A percentile compares a stretch with the other conserved stretches of the same genome.
Conservation (phyloP, 2,329 filamentous ascomycete genomes). For the Aspergillaceae sp. region DNA sequence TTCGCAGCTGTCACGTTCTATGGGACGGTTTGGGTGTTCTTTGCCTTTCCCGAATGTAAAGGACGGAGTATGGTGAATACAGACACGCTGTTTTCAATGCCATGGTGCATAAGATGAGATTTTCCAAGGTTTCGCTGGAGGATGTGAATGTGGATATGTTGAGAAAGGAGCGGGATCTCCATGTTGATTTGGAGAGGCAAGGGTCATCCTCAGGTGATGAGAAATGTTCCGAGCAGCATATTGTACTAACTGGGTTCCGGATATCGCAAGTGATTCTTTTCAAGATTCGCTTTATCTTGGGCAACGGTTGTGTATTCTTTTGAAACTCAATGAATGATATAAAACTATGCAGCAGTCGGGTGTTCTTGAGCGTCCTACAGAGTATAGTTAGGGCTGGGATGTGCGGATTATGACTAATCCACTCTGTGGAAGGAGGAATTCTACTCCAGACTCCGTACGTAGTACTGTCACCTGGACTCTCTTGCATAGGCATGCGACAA, state of each 20-base stretch:
- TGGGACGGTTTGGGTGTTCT: constrained; percentile 10
- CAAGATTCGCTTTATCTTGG: no score
- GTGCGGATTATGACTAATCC: no score
- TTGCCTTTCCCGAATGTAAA: constrained; percentile 13
- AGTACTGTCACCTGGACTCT: no score
- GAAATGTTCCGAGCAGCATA: background rate
- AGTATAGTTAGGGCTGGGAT: no score
- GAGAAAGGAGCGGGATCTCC: background rate
- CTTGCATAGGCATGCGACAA: no score
- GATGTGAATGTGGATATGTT: background rate
- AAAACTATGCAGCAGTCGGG: no score
- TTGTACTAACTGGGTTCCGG: background rate
- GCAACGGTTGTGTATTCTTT: no score
- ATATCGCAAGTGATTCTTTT: no score
- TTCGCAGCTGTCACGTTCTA: constrained; percentile 10
- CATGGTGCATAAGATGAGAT: constrained; percentile 10
- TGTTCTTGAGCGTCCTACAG: no score
- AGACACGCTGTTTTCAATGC: constrained; percentile 6
- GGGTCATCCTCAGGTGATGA: background rate
- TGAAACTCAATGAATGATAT: no score
- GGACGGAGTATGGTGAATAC: constrained; percentile 10
- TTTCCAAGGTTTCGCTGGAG: background rate
- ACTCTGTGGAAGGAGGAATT: no score
- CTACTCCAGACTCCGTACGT: no score
- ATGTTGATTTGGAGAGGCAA: background rate